Evolutionary conservation across 352 stramenopile genomes (phyloP).

Genomic region (Thraustochytrium sp.): DNA sequence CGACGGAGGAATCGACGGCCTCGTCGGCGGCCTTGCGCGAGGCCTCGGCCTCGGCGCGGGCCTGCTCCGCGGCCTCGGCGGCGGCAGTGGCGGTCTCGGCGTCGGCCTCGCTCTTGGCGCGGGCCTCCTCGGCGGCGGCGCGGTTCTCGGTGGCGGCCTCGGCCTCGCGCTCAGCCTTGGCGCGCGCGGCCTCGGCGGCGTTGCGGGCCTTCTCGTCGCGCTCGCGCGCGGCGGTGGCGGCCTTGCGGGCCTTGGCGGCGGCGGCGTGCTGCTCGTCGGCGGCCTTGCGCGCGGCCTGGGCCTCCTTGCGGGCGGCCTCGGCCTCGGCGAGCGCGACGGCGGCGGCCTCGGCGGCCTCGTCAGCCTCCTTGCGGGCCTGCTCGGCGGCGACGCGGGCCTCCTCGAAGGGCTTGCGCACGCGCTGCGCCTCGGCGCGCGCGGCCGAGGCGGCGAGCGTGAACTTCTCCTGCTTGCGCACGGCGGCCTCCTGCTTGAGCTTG

Average conservation of each 20-base stretch:
- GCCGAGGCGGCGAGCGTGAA: conserved; percentile 6
- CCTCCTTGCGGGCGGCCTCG: neutral
- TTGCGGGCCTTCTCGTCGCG: conserved; percentile 14
- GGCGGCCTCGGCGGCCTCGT: neutral
- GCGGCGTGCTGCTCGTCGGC: neutral
- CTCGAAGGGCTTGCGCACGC: conserved; percentile 32
- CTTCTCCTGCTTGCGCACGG: conserved; percentile 47
- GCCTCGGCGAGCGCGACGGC: neutral
- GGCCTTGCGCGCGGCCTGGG: conserved; percentile 6
- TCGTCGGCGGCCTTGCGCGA: conserved; percentile 6
- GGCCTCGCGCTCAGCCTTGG: neutral
- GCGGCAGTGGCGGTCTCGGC: neutral
- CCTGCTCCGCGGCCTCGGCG: neutral
- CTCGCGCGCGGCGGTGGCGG: neutral
- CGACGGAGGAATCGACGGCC: conserved; percentile 11
- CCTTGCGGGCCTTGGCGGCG: conserved; percentile 31
- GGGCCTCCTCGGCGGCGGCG: neutral
- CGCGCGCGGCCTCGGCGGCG: neutral
- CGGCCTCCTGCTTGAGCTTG: conserved; percentile 53
- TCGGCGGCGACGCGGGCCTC: conserved; percentile 37
- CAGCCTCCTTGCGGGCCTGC: conserved; percentile 35
- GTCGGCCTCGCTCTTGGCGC: neutral
- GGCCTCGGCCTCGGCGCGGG: neutral
- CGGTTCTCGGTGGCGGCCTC: neutral
- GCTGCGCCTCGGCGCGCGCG: conserved; percentile 9